Base-by-base conservation (phyloP, 441 rosid species). In the Pelargonium myrrhifolium region DNA sequence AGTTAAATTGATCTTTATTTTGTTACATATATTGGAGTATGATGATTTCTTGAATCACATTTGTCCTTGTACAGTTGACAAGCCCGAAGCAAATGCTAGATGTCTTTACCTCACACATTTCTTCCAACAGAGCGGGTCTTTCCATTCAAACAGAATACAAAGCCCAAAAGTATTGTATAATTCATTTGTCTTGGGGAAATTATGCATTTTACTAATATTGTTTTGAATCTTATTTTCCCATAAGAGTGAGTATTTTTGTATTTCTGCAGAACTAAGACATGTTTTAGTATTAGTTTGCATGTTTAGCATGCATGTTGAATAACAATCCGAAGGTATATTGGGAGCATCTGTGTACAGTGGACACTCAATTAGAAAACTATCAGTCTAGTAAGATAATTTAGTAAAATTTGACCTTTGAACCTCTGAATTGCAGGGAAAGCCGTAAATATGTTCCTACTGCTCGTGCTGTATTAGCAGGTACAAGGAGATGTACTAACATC, bases 381-480 rank as follows among this genome's bases (percentile, higher is more conserved):
- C 15, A 45, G 12, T 45, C 4, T 14, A 9, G 51, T 45, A 45
- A 14, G 2, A 14, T 18, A 18, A 22, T 20, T 22, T 22, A 21
- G 28, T 58, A 58, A 58, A 18, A 18, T 56, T 51, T 14, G 63
- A 31, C 35, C 4, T 62, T 61, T 67, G 9, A 58, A 62, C 51
- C 21, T 42, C 35, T 6, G 18, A 55, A 40, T 79, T 69, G 53
- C 82, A 87, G 94, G 81, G 18, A 15, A 62, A 76, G 58, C 6
- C 70, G 17, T 62, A 74, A 68, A 75, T 65, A 66, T 69, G 67
- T 71, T 55, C 15, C 28, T 1, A 65, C 88, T 59, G 43, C 75
- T 58, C 76, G 40, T 80, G 86, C 85, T 37, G 80, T 73, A 62
- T 67, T 78, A 66, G 77, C 92, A 81, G 92, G 92, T 89, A 64